Evolutionary conservation across 2,329 filamentous ascomycete species (phyloP), one percentile per base, ranked within the genome.

Genomic region (Sarocladiaceae sp.): DNA sequence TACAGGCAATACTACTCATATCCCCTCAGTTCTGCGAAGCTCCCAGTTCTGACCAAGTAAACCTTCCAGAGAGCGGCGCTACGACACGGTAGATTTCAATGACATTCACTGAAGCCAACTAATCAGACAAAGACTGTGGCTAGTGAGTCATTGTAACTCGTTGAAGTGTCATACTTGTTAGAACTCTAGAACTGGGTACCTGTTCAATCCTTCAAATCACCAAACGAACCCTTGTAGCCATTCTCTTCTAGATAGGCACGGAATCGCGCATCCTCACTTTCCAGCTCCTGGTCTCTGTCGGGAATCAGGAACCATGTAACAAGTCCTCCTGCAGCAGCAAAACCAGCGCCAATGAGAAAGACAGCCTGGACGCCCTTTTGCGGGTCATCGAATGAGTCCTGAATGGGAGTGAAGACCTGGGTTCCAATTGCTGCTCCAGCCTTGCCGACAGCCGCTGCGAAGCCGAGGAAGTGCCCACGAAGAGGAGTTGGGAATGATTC

Each of bases 401-500:
- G 56, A 12, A 58, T 56, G 3, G 58, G 55, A 3, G 50, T 58
- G 25, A 58, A 57, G 15, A 60, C 57, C 25, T 60, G 60, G 1
- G 74, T 79, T 0, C 76, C 77, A 7, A 80, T 62, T 0, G 76
- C 77, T 0, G 75, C 77, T 1, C 76, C 76, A 0, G 74, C 70
- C 57, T 79, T 79, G 0, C 76, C 76, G 11, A 79, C 59, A 0
- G 75, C 77, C 0, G 76, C 75, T 1, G 73, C 74, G 8, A 78
- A 60, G 0, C 76, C 75, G 29, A 77, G 76, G 51, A 75, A 76
- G 12, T 72, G 75, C 0, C 77, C 77, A 10, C 76, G 66, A 0
- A 78, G 71, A 0, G 74, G 72, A 0, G 76, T 79, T 0, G 76
- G 71, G 54, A 76, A 79, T 1, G 71, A 69, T 58, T 80, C 77